These are phyloP conservation scores for Catenaria anguillulae DNA, from an alignment of 371 early-diverging fungal species.

Conservation along the genomic window DNA sequence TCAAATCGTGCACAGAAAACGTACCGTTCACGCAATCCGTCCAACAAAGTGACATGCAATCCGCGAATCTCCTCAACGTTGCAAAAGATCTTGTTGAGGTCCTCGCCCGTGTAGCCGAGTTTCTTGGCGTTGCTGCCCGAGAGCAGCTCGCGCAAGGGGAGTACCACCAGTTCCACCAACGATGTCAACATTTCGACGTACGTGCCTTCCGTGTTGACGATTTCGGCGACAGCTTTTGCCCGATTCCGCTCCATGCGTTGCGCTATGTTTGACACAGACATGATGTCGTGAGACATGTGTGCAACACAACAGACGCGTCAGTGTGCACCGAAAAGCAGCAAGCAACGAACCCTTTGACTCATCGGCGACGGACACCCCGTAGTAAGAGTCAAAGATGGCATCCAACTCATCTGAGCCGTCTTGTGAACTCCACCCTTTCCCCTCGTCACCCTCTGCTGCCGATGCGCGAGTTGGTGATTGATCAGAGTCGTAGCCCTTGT, in stretches of 20 bases:
- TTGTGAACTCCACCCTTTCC: not conserved
- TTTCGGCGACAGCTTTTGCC: slow-evolving; percentile 43
- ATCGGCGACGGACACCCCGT: no score
- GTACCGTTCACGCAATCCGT: not conserved
- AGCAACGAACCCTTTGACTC: no score
- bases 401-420: not conserved
- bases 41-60: slow-evolving; percentile 45
- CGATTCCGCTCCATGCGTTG: slow-evolving; percentile 18
- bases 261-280: not conserved
- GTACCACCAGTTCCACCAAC: slow-evolving; percentile 14
- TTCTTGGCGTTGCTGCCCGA: not conserved
- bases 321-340: no score
- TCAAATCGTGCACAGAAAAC: no score
- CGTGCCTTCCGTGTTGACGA: slow-evolving; percentile 57
- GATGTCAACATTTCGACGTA: slow-evolving; percentile 40
- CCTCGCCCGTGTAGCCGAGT: slow-evolving; percentile 18
- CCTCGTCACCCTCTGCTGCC: no score
- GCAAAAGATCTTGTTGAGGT: slow-evolving; percentile 42
- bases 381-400: not conserved
- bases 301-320: not conserved
- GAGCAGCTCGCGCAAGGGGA: slow-evolving; percentile 3
- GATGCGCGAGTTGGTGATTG: not conserved
- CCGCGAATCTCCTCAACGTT: slow-evolving; percentile 46
- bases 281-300: not conserved
- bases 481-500: not conserved